phyloP scores from a whole-genome alignment of 768 basidiomycete species.

The Ramaria rubella region DNA sequence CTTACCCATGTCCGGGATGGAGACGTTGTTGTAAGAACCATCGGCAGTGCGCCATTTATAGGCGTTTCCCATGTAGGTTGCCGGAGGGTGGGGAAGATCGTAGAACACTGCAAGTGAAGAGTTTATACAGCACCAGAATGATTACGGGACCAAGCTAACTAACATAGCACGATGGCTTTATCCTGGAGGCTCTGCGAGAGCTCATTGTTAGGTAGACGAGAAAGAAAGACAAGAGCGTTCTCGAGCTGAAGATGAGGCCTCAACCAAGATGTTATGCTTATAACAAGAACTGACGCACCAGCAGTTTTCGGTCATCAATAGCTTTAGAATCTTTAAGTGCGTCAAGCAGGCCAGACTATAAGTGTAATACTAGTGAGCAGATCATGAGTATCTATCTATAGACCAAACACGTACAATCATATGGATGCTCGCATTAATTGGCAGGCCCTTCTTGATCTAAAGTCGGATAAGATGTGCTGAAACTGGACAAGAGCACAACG shows the following conservation, averaged over 20 bases:
- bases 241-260: slow-evolving; percentile 50
- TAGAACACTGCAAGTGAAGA: slow-evolving; percentile 52
- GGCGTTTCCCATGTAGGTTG: slow-evolving; percentile 55
- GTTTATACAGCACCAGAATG: not conserved
- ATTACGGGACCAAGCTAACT: slow-evolving; percentile 22
- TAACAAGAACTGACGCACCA: slow-evolving; percentile 39
- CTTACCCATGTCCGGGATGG: slow-evolving; percentile 65
- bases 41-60: slow-evolving; percentile 70
- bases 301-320: slow-evolving; percentile 71
- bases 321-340: slow-evolving; percentile 49
- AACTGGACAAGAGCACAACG: not conserved
- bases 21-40: slow-evolving; percentile 70
- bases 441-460: slow-evolving; percentile 4
- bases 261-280: not conserved
- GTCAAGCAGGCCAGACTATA: slow-evolving; percentile 47
- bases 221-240: slow-evolving; percentile 56
- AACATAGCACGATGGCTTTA: slow-evolving; percentile 48
- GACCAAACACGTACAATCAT: not conserved
- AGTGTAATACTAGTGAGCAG: not conserved
- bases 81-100: slow-evolving; percentile 74
- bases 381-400: not conserved
- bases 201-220: slow-evolving; percentile 46
- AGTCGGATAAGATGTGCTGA: not conserved
- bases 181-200: slow-evolving; percentile 34
- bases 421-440: not conserved